phyloP scores from a whole-genome alignment of 495 filamentous ascomycete genomes.

The Hypoxylon fragiforme region DNA sequence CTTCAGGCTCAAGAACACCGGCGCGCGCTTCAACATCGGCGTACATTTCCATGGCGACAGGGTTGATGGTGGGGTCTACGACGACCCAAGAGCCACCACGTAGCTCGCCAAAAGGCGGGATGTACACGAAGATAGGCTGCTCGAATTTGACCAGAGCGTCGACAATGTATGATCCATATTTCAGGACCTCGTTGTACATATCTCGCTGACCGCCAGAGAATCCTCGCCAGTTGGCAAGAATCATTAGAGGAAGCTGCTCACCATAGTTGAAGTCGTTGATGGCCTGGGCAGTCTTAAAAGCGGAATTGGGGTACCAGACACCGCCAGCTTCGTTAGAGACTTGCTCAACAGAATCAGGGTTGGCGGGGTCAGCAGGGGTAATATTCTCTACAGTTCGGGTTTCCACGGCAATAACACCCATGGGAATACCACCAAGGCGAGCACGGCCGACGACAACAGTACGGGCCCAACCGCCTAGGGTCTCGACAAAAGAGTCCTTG shows the following conservation, averaged over 20 bases:
- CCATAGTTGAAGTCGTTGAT: constrained; percentile 99
- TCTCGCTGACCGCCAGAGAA: constrained; percentile 99
- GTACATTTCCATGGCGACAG: constrained; percentile 98
- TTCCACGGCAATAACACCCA: constrained; percentile 98
- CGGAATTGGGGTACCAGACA: constrained; percentile 99
- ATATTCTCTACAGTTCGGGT: constrained; percentile 95
- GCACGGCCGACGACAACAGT: constrained; percentile 97
- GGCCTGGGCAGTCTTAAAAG: constrained; percentile 98
- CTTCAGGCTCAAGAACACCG: constrained; percentile 96
- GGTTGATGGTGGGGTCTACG: constrained; percentile 97
- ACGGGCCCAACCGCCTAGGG: constrained; percentile 93
- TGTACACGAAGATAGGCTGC: constrained; percentile 98
- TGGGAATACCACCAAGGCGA: constrained; percentile 93
- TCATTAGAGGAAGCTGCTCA: constrained; percentile 97
- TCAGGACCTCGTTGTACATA: constrained; percentile 99
- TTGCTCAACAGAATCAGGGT: constrained; percentile 97
- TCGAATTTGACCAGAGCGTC: constrained; percentile 97
- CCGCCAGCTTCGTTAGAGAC: constrained; percentile 92
- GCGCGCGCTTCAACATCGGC: constrained; percentile 94
- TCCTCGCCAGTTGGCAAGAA: constrained; percentile 98
- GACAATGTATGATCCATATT: constrained; percentile 98
- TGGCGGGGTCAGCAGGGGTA: constrained; percentile 96
- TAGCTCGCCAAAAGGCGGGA: constrained; percentile 93
- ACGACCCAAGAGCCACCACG: constrained; percentile 99
- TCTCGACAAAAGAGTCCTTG: constrained; percentile 93